Evolutionary conservation across 2,329 filamentous ascomycete genomes (phyloP).

Genomic region (Cyphellophora europaea): DNA sequence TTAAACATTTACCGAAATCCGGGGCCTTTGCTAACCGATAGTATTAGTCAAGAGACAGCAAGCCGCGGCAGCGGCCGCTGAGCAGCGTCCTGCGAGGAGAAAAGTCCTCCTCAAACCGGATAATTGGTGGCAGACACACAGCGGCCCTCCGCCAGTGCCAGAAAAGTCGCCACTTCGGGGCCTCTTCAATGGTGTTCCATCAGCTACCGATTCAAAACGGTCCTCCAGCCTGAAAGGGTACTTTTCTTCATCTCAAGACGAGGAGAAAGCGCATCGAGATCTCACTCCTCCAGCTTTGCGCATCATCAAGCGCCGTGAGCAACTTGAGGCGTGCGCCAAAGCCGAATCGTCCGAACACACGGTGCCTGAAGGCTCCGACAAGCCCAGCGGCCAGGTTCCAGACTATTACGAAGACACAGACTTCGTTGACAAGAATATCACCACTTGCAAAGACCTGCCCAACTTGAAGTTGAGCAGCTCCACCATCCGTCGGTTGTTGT

Average conservation of each 20-base stretch:
- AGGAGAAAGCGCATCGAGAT: background rate
- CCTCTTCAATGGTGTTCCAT: background rate
- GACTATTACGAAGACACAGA: slow-evolving; percentile 1
- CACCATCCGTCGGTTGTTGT: background rate
- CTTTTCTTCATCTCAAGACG: background rate
- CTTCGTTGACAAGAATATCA: background rate
- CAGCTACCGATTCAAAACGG: background rate
- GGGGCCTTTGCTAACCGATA: too few relatives aligned
- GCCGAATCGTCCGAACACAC: background rate
- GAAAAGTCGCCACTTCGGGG: slow-evolving; percentile 4
- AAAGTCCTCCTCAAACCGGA: slow-evolving; percentile 3
- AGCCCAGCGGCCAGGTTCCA: background rate
- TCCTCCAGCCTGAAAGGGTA: background rate
- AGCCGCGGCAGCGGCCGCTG: too few relatives aligned
- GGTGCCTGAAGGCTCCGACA: background rate
- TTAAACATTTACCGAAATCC: too few relatives aligned
- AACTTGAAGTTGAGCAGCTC: background rate
- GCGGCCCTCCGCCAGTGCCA: slow-evolving; percentile 2
- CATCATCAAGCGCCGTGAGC: background rate
- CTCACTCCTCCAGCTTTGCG: background rate
- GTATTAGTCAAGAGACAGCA: too few relatives aligned
- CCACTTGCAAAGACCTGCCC: background rate
- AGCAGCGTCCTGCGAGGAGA: too few relatives aligned
- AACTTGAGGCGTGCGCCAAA: background rate
- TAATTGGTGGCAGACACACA: slow-evolving; percentile 9